phyloP scores from a whole-genome alignment of 257 asterid species.

The Scutellaria galericulata region DNA sequence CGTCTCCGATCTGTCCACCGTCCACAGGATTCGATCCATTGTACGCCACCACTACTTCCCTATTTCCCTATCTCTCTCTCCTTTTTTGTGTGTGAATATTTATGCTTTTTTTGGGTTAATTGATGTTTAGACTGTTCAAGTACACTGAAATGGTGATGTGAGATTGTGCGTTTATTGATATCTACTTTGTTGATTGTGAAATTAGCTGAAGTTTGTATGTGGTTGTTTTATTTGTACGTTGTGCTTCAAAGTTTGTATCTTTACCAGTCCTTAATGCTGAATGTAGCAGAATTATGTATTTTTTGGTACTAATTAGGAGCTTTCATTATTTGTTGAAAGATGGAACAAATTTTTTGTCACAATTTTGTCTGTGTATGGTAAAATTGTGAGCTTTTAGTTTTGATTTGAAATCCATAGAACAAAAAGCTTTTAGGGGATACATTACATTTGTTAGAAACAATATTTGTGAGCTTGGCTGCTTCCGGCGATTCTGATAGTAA shows the following conservation, averaged over 20 bases:
- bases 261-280: slow-evolving; percentile 6
- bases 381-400: slow-evolving; percentile 22
- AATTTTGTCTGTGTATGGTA: not conserved
- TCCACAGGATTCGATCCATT: slow-evolving; percentile 83
- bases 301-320: slow-evolving; percentile 17
- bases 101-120: not conserved
- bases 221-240: not conserved
- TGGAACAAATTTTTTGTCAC: not conserved
- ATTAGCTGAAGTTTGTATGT: slow-evolving; percentile 9
- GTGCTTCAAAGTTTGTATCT: slow-evolving; percentile 17
- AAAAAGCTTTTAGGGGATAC: not conserved
- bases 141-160: slow-evolving; percentile 12
- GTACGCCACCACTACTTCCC: slow-evolving; percentile 48
- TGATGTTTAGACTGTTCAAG: slow-evolving; percentile 12
- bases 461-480: not conserved
- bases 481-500: not conserved
- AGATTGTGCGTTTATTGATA: not conserved
- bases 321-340: slow-evolving; percentile 19
- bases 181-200: slow-evolving; percentile 1
- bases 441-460: not conserved
- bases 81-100: not conserved
- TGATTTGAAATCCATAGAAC: not conserved
- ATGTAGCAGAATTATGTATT: slow-evolving; percentile 3
- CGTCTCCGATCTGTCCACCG: slow-evolving; percentile 69
- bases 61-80: not conserved